A percentile compares a stretch with the other conserved stretches of the same genome.
phyloP scores from a whole-genome alignment of 805 yeast species.

The Barnettozyma vustinii region DNA sequence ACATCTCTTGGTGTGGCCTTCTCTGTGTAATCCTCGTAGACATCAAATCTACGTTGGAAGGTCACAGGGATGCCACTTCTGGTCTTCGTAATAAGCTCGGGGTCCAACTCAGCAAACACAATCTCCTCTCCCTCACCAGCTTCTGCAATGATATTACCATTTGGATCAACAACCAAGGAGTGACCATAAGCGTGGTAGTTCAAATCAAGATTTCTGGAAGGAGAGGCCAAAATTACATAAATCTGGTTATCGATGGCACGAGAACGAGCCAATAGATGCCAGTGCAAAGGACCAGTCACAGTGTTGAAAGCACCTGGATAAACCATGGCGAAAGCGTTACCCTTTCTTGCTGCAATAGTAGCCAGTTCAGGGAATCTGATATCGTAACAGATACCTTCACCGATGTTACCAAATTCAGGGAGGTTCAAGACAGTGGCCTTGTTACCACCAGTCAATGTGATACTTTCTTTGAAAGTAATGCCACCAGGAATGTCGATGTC shows the following conservation, averaged over 20 bases:
- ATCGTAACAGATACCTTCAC: conserved; percentile 83
- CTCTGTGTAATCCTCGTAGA: conserved; percentile 24
- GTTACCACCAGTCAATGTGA: conserved; percentile 71
- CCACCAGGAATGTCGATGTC: conserved; percentile 93
- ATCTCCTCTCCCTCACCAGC: conserved; percentile 80
- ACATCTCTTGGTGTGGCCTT: conserved; percentile 3
- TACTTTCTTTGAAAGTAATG: conserved; percentile 83
- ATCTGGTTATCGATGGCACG: conserved; percentile 75
- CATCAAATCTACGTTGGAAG: conserved; percentile 71
- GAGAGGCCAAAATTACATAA: conserved; percentile 77
- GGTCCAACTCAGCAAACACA: conserved; percentile 68
- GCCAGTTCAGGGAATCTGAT: conserved; percentile 81
- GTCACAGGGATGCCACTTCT: conserved; percentile 67
- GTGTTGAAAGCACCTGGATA: conserved; percentile 88
- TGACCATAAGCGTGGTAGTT: conserved; percentile 67
- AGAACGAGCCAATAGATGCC: conserved; percentile 72
- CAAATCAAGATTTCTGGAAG: conserved; percentile 66
- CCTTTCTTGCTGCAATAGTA: conserved; percentile 57
- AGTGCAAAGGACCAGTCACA: conserved; percentile 80
- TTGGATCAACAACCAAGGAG: conserved; percentile 60
- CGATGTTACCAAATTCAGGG: conserved; percentile 49
- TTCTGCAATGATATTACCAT: conserved; percentile 59
- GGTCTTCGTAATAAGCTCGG: conserved; percentile 47
- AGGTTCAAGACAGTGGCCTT: conserved; percentile 59
- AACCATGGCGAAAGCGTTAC: conserved; percentile 67